Percentiles rank a stretch among this genome's conserved stretches.
phyloP scores from a whole-genome alignment of 352 stramenopile species.

The Pythium rishiriense region DNA sequence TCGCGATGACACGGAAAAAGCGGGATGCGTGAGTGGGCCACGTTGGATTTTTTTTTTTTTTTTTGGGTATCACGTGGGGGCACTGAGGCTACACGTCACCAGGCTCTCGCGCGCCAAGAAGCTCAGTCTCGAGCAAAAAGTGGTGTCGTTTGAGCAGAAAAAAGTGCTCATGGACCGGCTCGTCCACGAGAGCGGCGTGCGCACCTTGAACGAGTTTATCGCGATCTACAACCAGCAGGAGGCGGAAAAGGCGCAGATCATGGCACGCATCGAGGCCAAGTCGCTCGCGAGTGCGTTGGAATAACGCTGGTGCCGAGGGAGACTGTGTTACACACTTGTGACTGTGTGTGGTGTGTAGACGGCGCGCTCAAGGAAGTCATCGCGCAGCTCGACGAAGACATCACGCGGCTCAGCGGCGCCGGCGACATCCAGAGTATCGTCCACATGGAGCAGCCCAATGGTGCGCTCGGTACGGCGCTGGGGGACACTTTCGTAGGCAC shows the following conservation, averaged over 20 bases:
- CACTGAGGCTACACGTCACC: too few relatives aligned
- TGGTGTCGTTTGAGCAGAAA: slow-evolving; percentile 73
- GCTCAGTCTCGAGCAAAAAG: slow-evolving; percentile 59
- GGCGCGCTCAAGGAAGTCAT: slow-evolving; percentile 45
- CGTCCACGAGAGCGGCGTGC: slow-evolving; percentile 46
- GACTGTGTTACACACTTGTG: neutral
- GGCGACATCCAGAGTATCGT: slow-evolving; percentile 41
- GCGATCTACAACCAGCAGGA: slow-evolving; percentile 64
- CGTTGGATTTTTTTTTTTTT: too few relatives aligned
- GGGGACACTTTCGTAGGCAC: neutral
- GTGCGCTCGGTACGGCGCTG: too few relatives aligned
- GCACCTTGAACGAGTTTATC: slow-evolving; percentile 68
- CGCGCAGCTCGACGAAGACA: slow-evolving; percentile 53
- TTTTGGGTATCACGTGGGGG: too few relatives aligned
- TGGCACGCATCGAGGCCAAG: slow-evolving; percentile 53
- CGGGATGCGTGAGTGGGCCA: slow-evolving; percentile 29
- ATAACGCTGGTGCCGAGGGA: too few relatives aligned
- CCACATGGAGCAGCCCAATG: slow-evolving; percentile 43
- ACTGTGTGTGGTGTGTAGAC: slow-evolving; percentile 30
- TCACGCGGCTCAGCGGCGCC: slow-evolving; percentile 47
- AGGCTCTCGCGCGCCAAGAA: slow-evolving; percentile 49
- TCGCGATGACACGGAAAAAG: slow-evolving; percentile 39
- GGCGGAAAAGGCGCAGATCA: slow-evolving; percentile 44
- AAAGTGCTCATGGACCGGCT: slow-evolving; percentile 62
- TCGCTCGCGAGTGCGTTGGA: slow-evolving; percentile 41